Conservation (phyloP, 306 rosid species). For the Casuarina glauca region DNA sequence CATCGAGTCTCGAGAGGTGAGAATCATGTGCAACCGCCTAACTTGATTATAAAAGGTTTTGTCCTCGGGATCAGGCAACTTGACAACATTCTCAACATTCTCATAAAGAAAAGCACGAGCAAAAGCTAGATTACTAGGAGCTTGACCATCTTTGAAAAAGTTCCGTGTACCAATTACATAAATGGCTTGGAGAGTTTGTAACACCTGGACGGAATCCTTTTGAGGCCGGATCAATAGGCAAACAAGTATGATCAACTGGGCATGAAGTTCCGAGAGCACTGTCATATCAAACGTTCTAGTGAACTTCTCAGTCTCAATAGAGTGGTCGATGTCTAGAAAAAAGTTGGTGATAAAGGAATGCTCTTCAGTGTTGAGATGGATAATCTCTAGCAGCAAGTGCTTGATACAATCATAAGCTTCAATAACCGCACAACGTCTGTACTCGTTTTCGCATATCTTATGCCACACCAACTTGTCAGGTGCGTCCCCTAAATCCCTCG, state of each 20-base stretch:
- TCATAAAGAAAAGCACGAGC: slow-evolving; percentile 64
- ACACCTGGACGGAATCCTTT: slow-evolving; percentile 62
- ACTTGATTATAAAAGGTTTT: slow-evolving; percentile 48
- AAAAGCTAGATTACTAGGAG: slow-evolving; percentile 54
- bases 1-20: slow-evolving; percentile 86
- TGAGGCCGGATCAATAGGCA: slow-evolving; percentile 61
- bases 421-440: slow-evolving; percentile 83
- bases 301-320: slow-evolving; percentile 73
- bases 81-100: slow-evolving; percentile 65
- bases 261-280: slow-evolving; percentile 75
- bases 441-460: slow-evolving; percentile 86
- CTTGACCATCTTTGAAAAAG: slow-evolving; percentile 85
- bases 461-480: slow-evolving; percentile 74
- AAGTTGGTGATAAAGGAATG: slow-evolving; percentile 78
- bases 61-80: too few relatives aligned
- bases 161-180: slow-evolving; percentile 80
- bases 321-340: slow-evolving; percentile 86
- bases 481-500: slow-evolving; percentile 76
- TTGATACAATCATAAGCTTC: slow-evolving; percentile 32
- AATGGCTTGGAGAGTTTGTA: slow-evolving; percentile 84
- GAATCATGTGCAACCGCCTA: slow-evolving; percentile 83
- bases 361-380: slow-evolving; percentile 67
- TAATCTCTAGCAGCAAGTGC: slow-evolving; percentile 66
- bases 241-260: slow-evolving; percentile 71
- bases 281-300: slow-evolving; percentile 72